These are phyloP conservation scores for Pseudopyricularia cyperi DNA, from an alignment of 2,329 filamentous ascomycete species.

Conservation along the genomic window DNA sequence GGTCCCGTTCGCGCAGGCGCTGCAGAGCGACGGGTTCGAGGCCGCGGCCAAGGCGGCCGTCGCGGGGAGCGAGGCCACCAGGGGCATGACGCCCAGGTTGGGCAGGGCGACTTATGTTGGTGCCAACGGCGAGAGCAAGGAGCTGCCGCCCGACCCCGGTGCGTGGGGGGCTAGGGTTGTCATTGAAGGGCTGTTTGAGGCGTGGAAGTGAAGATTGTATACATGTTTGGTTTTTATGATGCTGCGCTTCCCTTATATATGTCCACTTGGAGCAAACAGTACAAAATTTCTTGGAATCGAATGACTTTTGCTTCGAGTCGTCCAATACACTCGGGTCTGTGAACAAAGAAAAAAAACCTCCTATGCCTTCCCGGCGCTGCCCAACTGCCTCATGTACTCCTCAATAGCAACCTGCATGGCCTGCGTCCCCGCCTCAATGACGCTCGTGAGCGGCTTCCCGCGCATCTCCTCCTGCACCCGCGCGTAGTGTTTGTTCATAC, in stretches of 20 bases:
- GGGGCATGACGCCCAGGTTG: conserved; percentile 49
- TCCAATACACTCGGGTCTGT: neutral
- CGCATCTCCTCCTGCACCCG: conserved; percentile 28
- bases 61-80: conserved; percentile 48
- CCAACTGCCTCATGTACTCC: conserved; percentile 29
- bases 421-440: conserved; percentile 32
- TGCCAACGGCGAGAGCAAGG: conserved; percentile 29
- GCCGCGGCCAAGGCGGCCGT: conserved; percentile 45
- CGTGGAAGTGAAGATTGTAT: conserved; percentile 1
- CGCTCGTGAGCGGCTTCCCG: conserved; percentile 30
- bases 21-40: conserved; percentile 30
- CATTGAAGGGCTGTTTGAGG: conserved; percentile 23
- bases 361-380: conserved; percentile 30
- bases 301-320: neutral
- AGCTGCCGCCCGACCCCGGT: conserved; percentile 53
- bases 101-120: conserved; percentile 59
- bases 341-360: neutral
- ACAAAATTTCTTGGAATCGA: neutral
- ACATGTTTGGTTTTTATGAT: too few relatives aligned
- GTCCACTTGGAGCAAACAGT: too few relatives aligned
- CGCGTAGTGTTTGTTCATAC: conserved; percentile 34
- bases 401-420: conserved; percentile 35
- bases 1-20: conserved; percentile 35
- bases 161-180: conserved; percentile 55
- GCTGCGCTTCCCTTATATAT: too few relatives aligned